Evolutionary conservation across 2,329 filamentous ascomycete genomes (phyloP).

Genomic region (Hypoxylon rubiginosum): DNA sequence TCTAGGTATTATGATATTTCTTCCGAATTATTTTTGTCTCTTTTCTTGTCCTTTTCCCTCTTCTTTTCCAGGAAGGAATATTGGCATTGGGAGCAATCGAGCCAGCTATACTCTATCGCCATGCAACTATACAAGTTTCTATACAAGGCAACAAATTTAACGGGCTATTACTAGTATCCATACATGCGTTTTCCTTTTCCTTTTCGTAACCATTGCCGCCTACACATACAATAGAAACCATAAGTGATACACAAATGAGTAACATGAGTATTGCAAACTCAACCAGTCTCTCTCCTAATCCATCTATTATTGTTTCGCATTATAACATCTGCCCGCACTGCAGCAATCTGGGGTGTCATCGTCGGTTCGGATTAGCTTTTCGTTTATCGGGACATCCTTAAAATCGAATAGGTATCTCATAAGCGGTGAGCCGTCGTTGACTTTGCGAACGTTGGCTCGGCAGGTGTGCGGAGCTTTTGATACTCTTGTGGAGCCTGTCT

Average conservation of each 20-base stretch:
- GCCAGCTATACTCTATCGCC: too few relatives aligned
- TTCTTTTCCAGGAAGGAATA: too few relatives aligned
- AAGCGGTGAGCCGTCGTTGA: constrained; percentile 10
- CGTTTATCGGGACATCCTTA: constrained; percentile 19
- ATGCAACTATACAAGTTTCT: too few relatives aligned
- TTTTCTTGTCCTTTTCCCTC: not conserved
- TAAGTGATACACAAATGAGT: not conserved
- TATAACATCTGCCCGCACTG: not conserved
- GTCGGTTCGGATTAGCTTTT: constrained; percentile 16
- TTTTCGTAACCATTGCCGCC: not conserved
- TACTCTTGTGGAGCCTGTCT: not conserved
- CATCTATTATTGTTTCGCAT: not conserved
- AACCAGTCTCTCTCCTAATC: not conserved
- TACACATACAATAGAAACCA: not conserved
- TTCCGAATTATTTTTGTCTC: not conserved
- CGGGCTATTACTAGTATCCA: too few relatives aligned
- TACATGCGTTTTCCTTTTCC: not conserved
- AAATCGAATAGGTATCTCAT: constrained; percentile 20
- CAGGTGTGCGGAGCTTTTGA: not conserved
- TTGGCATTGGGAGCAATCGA: too few relatives aligned
- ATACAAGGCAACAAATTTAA: too few relatives aligned
- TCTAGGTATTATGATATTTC: not conserved
- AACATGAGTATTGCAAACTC: not conserved
- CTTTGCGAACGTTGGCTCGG: not conserved
- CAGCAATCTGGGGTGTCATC: not conserved